Evolutionary conservation across 2,329 filamentous ascomycete species (phyloP).

Genomic region (Penicillium sp.): DNA sequence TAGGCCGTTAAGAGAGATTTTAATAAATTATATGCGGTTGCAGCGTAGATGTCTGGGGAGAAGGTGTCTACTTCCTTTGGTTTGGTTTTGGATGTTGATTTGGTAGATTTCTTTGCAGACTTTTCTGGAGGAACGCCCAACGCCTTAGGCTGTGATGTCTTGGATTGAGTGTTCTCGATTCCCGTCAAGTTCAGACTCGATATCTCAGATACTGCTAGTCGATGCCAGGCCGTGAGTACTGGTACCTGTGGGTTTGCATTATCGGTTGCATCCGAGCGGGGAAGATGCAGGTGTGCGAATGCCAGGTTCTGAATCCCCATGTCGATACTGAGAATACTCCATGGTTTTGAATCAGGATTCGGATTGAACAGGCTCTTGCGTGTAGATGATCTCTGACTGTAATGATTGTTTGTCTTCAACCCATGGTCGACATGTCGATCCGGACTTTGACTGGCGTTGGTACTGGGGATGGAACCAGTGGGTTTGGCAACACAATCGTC

Average conservation of each 20-base stretch:
- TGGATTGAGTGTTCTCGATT: neutral
- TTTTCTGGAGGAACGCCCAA: neutral
- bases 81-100: neutral
- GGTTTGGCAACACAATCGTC: neutral
- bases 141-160: no score
- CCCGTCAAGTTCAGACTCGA: slow-evolving; percentile 4
- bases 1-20: slow-evolving; percentile 51
- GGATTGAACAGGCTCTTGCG: neutral
- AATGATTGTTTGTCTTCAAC: neutral
- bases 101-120: neutral
- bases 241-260: neutral
- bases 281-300: slow-evolving; percentile 63
- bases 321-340: slow-evolving; percentile 74
- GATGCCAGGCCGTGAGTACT: slow-evolving; percentile 44
- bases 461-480: neutral
- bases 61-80: slow-evolving; percentile 40
- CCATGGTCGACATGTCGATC: neutral
- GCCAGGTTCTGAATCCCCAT: slow-evolving; percentile 83
- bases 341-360: slow-evolving; percentile 2
- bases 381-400: neutral
- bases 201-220: slow-evolving; percentile 37
- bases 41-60: slow-evolving; percentile 56
- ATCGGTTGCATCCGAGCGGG: slow-evolving; percentile 3
- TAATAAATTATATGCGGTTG: slow-evolving; percentile 59
- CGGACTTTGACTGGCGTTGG: neutral